phyloP scores from a whole-genome alignment of 257 asterid species.

The Gardenia jasminoides region DNA sequence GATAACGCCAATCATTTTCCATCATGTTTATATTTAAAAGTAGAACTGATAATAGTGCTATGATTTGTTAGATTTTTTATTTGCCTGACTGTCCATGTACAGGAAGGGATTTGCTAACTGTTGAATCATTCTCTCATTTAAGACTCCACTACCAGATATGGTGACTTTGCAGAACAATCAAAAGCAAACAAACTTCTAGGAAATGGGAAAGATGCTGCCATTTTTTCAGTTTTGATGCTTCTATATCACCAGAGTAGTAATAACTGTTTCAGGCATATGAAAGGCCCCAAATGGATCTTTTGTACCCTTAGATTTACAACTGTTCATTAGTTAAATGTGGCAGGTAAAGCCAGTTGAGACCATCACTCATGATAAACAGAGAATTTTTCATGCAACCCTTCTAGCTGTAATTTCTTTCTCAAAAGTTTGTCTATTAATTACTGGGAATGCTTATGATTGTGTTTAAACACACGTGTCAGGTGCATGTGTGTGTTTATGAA shows the following conservation, averaged over 20 bases:
- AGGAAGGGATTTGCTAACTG: constrained; percentile 70
- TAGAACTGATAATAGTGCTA: not conserved
- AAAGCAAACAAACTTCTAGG: constrained; percentile 71
- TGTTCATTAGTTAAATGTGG: not conserved
- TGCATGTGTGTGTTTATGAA: too few relatives aligned
- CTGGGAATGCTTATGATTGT: too few relatives aligned
- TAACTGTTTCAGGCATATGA: not conserved
- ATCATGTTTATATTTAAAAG: not conserved
- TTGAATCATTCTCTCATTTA: constrained; percentile 53
- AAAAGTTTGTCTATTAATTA: not conserved
- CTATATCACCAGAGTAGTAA: not conserved
- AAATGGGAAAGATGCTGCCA: constrained; percentile 60
- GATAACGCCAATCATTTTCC: not conserved
- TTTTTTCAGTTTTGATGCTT: not conserved
- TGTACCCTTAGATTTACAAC: not conserved
- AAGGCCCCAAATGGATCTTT: too few relatives aligned
- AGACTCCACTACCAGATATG: constrained; percentile 44
- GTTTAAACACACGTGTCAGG: too few relatives aligned
- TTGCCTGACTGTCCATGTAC: constrained; percentile 18
- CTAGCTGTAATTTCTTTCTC: not conserved
- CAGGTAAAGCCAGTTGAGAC: not conserved
- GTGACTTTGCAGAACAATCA: constrained; percentile 47
- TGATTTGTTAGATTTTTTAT: not conserved
- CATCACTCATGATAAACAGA: not conserved
- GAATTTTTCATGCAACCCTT: not conserved